Percentiles rank a stretch among this genome's conserved stretches.
phyloP scores from a whole-genome alignment of 257 asterid species.

The Eucommia ulmoides region DNA sequence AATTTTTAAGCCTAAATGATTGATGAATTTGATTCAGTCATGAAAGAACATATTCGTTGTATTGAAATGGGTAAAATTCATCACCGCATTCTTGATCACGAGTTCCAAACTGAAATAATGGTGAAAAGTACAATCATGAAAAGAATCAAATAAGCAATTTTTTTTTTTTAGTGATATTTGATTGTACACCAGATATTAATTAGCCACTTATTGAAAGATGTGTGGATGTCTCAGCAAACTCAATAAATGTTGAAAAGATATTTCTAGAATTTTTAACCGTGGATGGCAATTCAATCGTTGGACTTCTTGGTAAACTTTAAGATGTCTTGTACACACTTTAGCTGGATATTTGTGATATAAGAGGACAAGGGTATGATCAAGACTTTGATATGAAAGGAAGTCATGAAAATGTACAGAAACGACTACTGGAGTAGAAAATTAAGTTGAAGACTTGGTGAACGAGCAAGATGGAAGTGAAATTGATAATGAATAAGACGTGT shows the following conservation, averaged over 20 bases:
- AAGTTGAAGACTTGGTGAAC: no score
- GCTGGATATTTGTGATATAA: no score
- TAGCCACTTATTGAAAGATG: neutral
- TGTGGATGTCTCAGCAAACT: conserved; percentile 1
- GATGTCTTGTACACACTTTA: neutral
- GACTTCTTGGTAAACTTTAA: neutral
- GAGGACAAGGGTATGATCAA: neutral
- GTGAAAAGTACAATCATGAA: neutral
- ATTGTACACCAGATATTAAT: neutral
- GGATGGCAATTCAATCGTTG: neutral
- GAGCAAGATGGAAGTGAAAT: no score
- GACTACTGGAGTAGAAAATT: no score
- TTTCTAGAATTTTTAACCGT: neutral
- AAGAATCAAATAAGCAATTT: neutral
- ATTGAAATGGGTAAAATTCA: neutral
- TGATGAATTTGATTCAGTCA: neutral
- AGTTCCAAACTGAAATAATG: neutral
- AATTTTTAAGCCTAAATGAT: conserved; percentile 3
- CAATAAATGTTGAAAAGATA: neutral
- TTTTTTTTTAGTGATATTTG: neutral
- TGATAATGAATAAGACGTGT: no score
- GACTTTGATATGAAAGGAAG: neutral
- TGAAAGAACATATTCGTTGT: conserved; percentile 1
- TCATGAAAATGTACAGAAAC: neutral
- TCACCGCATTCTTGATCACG: neutral